Conservation (phyloP, 148 eudicot species). For the Selenicereus undatus region DNA sequence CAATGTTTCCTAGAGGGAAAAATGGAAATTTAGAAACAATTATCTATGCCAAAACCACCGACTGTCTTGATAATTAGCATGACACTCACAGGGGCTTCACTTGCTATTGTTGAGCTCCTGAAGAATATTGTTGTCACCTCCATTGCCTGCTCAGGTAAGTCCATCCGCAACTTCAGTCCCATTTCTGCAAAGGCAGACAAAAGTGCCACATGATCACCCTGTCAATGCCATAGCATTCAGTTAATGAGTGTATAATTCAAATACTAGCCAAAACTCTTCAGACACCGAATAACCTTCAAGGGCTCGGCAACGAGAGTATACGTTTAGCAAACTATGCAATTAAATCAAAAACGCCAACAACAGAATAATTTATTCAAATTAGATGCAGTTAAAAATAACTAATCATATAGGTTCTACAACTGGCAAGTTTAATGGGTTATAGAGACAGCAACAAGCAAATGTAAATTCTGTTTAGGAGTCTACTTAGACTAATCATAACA, state of each 20-base stretch:
- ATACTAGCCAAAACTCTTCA: not conserved
- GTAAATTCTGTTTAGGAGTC: not conserved
- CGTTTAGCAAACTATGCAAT: not conserved
- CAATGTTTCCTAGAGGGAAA: conserved; percentile 50
- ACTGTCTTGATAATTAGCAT: conserved; percentile 3
- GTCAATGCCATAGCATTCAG: conserved; percentile 27
- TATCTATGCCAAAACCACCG: not conserved
- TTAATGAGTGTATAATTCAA: not conserved
- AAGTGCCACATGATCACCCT: conserved; percentile 99
- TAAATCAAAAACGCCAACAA: not conserved
- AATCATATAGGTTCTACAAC: not conserved
- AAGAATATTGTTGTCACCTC: conserved; percentile 83
- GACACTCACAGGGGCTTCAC: conserved; percentile 68
- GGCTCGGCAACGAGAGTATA: not conserved
- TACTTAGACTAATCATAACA: too few species aligned
- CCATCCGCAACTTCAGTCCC: conserved; percentile 92
- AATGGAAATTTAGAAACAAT: conserved; percentile 16
- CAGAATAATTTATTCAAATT: not conserved
- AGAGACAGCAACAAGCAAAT: not conserved
- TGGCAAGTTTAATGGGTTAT: not conserved
- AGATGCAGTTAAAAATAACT: not conserved
- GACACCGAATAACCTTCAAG: not conserved
- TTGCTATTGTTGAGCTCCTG: conserved; percentile 76
- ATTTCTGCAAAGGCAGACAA: conserved; percentile 93
- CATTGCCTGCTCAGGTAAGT: conserved; percentile 97